These are phyloP conservation scores for Monosporascus ibericus DNA, from an alignment of 2,329 filamentous ascomycete species.

Conservation along the genomic window DNA sequence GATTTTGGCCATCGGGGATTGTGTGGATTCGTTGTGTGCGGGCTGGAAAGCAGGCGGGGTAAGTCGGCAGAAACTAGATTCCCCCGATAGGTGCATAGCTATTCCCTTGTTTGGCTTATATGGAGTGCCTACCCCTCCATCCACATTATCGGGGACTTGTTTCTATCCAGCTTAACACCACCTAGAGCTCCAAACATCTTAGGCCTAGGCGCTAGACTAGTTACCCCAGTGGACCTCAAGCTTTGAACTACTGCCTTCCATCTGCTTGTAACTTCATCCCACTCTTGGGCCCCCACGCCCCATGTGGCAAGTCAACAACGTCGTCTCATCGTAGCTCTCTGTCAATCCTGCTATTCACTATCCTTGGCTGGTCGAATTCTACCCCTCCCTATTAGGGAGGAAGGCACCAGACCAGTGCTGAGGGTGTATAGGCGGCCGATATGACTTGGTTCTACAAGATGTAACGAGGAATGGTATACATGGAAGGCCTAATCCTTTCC, in stretches of 20 bases:
- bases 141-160: background rate
- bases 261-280: slow-evolving; percentile 11
- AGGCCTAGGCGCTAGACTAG: background rate
- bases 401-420: too few relatives aligned
- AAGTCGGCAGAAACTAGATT: slow-evolving; percentile 11
- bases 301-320: slow-evolving; percentile 17
- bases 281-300: slow-evolving; percentile 24
- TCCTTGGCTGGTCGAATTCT: too few relatives aligned
- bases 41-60: slow-evolving; percentile 16
- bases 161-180: background rate
- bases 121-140: background rate
- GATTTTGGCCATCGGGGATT: slow-evolving; percentile 22
- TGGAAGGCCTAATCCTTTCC: too few relatives aligned
- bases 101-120: too few relatives aligned
- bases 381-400: too few relatives aligned
- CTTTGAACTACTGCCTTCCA: background rate
- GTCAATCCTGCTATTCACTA: slow-evolving; percentile 1
- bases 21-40: slow-evolving; percentile 23
- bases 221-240: background rate
- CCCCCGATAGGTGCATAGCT: too few relatives aligned
- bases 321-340: slow-evolving; percentile 14
- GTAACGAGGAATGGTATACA: too few relatives aligned
- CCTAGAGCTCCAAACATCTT: background rate
- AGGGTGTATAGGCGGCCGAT: too few relatives aligned
- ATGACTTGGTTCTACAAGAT: too few relatives aligned